These are phyloP conservation scores for Fusarium keratoplasticum DNA, from an alignment of 2,329 filamentous ascomycete species.

Conservation along the genomic window DNA sequence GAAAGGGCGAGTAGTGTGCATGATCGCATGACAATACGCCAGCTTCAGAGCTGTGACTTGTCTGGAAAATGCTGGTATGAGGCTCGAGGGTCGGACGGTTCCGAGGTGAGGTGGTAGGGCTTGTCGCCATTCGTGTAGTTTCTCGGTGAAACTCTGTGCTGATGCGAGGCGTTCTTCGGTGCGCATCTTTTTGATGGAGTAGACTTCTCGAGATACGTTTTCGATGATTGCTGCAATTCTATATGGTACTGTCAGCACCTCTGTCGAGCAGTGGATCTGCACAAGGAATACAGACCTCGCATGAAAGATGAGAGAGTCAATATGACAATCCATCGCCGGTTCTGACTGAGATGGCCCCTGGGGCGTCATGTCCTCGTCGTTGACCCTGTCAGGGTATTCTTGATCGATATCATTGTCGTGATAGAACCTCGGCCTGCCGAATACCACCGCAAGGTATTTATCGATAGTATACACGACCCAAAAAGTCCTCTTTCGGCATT, in stretches of 20 bases:
- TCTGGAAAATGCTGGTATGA: constrained; percentile 56
- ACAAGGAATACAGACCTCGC: constrained; percentile 45
- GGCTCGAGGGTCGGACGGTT: constrained; percentile 54
- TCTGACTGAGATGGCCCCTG: constrained; percentile 49
- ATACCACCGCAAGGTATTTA: constrained; percentile 71
- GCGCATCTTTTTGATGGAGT: constrained; percentile 49
- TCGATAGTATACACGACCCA: constrained; percentile 72
- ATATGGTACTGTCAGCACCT: background rate
- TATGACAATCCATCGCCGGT: constrained; percentile 56
- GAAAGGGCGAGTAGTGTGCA: constrained; percentile 63
- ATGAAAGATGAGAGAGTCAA: constrained; percentile 59
- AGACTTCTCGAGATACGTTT: constrained; percentile 51
- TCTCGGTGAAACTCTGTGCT: constrained; percentile 50
- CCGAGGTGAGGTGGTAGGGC: constrained; percentile 56
- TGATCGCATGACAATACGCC: constrained; percentile 64
- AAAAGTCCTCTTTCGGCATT: constrained; percentile 67
- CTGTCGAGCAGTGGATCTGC: too few species aligned
- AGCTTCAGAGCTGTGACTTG: constrained; percentile 65
- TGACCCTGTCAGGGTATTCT: constrained; percentile 63
- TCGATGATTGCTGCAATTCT: constrained; percentile 53
- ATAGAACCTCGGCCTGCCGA: constrained; percentile 68
- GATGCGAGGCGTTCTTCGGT: constrained; percentile 50
- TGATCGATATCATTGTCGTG: constrained; percentile 74
- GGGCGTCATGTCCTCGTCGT: constrained; percentile 66
- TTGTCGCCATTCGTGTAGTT: constrained; percentile 53